phyloP scores from a whole-genome alignment of 768 basidiomycete species.

The Leccinum ochraceum region DNA sequence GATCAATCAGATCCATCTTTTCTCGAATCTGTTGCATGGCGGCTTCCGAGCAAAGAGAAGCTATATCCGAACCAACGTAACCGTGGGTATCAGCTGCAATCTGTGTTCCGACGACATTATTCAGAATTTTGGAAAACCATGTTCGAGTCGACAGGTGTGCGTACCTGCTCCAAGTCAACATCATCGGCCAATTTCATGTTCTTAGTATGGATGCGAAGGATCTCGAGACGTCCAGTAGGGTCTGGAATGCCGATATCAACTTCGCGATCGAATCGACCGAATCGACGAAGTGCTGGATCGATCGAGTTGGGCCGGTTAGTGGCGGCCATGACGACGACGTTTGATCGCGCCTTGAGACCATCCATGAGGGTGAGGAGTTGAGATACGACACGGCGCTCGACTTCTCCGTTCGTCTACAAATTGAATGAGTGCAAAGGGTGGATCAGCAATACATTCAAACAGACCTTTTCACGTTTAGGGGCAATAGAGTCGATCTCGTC shows the following conservation, averaged over 20 bases:
- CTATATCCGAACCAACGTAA: slow-evolving; percentile 98
- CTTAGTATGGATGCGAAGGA: slow-evolving; percentile 99
- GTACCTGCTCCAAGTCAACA: slow-evolving; percentile 93
- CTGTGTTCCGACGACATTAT: slow-evolving; percentile 37
- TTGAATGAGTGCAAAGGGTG: slow-evolving; percentile 8
- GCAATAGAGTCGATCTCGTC: slow-evolving; percentile 99
- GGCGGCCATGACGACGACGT: slow-evolving; percentile 99
- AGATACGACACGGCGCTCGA: slow-evolving; percentile 98
- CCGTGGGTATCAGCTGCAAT: slow-evolving; percentile 99
- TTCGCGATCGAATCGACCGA: slow-evolving; percentile 99
- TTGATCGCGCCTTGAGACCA: slow-evolving; percentile 96
- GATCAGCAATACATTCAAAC: slow-evolving; percentile 8
- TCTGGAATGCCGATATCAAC: slow-evolving; percentile 99
- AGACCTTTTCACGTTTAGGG: slow-evolving; percentile 98
- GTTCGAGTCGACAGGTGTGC: neutral
- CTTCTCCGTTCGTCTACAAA: slow-evolving; percentile 93
- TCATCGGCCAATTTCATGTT: slow-evolving; percentile 99
- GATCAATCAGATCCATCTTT: slow-evolving; percentile 98
- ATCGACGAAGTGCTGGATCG: slow-evolving; percentile 97
- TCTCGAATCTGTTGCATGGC: slow-evolving; percentile 99
- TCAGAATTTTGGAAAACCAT: slow-evolving; percentile 5
- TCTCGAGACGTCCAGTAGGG: slow-evolving; percentile 97
- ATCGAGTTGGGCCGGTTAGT: slow-evolving; percentile 99
- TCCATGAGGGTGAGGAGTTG: slow-evolving; percentile 99
- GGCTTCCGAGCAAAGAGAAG: slow-evolving; percentile 97